Evolutionary conservation across 495 filamentous ascomycete species (phyloP).

Genomic region (Usnea hakonensis): DNA sequence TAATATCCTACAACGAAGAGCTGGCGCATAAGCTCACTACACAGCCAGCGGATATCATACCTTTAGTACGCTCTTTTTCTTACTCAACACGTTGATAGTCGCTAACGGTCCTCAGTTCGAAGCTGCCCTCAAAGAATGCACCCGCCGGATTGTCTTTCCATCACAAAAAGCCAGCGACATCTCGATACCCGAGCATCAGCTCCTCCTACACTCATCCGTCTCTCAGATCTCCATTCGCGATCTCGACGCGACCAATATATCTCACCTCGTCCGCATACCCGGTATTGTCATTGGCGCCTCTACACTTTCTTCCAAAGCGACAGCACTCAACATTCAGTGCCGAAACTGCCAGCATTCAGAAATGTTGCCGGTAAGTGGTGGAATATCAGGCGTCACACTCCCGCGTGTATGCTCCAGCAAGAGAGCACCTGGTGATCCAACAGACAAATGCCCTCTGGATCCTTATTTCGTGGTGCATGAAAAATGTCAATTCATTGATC

Average conservation of each 20-base stretch:
- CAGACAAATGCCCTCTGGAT: constrained; percentile 78
- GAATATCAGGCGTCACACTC: constrained; percentile 77
- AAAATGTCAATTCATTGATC: constrained; percentile 91
- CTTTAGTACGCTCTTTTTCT: constrained; percentile 55
- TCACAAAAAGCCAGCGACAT: constrained; percentile 58
- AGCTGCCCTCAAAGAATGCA: constrained; percentile 79
- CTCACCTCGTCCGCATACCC: constrained; percentile 88
- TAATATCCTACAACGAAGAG: constrained; percentile 96
- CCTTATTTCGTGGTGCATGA: constrained; percentile 95
- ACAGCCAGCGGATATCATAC: constrained; percentile 88
- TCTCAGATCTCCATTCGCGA: constrained; percentile 90
- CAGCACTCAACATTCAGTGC: constrained; percentile 77
- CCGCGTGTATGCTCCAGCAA: constrained; percentile 67
- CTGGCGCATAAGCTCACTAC: constrained; percentile 84
- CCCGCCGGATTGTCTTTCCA: constrained; percentile 78
- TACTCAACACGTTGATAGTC: neutral
- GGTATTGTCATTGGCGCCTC: constrained; percentile 98
- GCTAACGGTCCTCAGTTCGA: constrained; percentile 64
- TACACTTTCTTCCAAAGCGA: constrained; percentile 92
- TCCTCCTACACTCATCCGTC: constrained; percentile 88
- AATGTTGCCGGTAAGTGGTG: constrained; percentile 64
- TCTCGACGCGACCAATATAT: constrained; percentile 86
- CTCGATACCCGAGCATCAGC: constrained; percentile 81
- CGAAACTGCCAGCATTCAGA: constrained; percentile 73
- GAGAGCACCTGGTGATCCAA: constrained; percentile 47